Base-by-base conservation (phyloP, 495 filamentous ascomycete genomes). In the Penicillium malachiteum region DNA sequence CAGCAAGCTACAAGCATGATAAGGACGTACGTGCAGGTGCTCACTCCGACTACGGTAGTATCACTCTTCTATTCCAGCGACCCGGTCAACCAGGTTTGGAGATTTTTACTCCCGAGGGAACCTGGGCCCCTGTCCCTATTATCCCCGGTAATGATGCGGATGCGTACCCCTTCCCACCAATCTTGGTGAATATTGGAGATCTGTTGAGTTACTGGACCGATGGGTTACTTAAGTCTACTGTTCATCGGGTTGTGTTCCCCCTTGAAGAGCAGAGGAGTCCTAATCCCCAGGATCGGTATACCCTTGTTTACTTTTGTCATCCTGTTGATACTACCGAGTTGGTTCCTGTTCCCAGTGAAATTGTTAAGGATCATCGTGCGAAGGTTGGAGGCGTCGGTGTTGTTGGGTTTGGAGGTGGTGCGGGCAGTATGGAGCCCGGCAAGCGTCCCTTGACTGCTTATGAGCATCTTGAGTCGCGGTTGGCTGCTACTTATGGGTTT, bases 101-200 rank as follows among this genome's bases (percentile, higher is more conserved):
- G 69, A 90, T 98, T 48, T 81, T 86, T 2, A 86, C 84, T 1
- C 78, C 79, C 0, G 63, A 78, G 3, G 64, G 55, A 64, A 57
- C 50, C 18, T 80, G 78, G 79, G 73, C 75, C 0, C 65, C 77
- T 39, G 77, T 78, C 7, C 74, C 74, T 32, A 72, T 79, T n/a
- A 63, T 69, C 9, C 77, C 76, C 0, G 66, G 64, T 14, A 35
- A 48, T 7, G 72, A 81, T 12, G 38, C 52, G 8, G 59, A 52
- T 45, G 56, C 63, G 48, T 83, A 83, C 60, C 70, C 76, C 1
- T 76, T 79, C 39, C 87, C 89, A 26, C 91, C 94, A 0, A 91
- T 97, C 39, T 76, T 97, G 12, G 84, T 97, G 26, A 98, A 97
- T 63, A 92, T 96, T 33, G 94, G 92, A 3, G 94, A 98, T 65